Evolutionary conservation across 139 green algal genomes (phyloP), one percentile per base, ranked within the genome.

Genomic region (Chlamydomonas asymmetrica): DNA sequence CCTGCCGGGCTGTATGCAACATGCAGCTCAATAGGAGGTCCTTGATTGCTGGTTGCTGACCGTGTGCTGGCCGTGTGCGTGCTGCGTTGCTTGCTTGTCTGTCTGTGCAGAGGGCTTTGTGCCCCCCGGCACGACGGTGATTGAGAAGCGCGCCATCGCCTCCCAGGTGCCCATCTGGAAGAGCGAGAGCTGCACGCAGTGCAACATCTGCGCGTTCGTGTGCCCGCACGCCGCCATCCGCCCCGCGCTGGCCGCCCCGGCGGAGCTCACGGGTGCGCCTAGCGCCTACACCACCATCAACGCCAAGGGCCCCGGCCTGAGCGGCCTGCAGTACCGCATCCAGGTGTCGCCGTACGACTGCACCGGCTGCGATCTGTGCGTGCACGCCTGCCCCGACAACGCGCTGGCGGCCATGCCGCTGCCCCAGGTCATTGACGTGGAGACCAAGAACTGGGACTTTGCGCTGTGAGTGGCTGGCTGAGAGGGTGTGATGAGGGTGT

Each of bases 121-220:
- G 63, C 85, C 82, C 22, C 79, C 79, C 10, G 85, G 82, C 79
- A 88, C 85, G 38, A 83, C 85, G 4, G 72, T 71, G 37, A 74
- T 90, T 4, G 84, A 89, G 71, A 78, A 83, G 78, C 74, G 84
- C 45, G 76, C 69, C 64, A 88, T 90, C 59, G 85, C 85, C 6
- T 52, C 61, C 45, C 38, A 56, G 20, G 76, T 91, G 50, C 86
- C 85, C 5, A 52, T 62, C 6, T 91, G 85, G 85, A 71, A 87
- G 59, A 23, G 43, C 6, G 66, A 76, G 69, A 80, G 75, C 39
- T 91, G 85, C 83, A 89, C 80, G 31, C 85, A 91, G 80, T 91
- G 85, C 78, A 91, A 91, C 80, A 84, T 88, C 49, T 91, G 85
- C 78, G 60, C 83, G n/a, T 89, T 89, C 65, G 83, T 91, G n/a